Conservation (phyloP, 345 rosid species). For the Odontarrhena argentea region DNA sequence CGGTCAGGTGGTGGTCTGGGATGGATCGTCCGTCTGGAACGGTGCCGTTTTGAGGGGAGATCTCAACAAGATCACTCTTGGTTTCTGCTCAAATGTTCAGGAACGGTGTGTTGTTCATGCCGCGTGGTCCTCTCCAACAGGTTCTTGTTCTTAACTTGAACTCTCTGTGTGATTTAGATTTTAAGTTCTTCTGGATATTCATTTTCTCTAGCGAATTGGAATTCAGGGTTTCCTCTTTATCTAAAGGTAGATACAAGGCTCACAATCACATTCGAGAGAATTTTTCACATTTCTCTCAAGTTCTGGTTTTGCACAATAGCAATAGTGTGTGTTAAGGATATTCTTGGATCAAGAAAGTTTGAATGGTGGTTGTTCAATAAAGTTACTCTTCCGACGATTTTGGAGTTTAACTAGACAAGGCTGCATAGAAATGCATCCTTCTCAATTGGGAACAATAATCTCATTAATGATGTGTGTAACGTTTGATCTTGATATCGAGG, state of each 20-base stretch:
- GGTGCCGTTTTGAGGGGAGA: constrained; percentile 94
- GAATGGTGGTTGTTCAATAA: constrained; percentile 1
- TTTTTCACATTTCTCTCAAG: background rate
- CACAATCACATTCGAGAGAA: background rate
- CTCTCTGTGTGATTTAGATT: background rate
- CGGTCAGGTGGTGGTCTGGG: constrained; percentile 83
- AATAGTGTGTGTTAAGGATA: background rate
- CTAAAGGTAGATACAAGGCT: background rate
- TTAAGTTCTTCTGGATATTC: background rate
- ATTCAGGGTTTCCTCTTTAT: constrained; percentile 17
- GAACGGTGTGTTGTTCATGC: constrained; percentile 94
- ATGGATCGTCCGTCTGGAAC: constrained; percentile 92
- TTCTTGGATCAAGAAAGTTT: background rate
- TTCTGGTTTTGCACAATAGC: background rate
- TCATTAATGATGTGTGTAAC: background rate
- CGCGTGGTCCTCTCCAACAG: constrained; percentile 96
- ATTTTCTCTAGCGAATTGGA: background rate
- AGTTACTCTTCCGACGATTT: constrained; percentile 16
- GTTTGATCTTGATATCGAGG: constrained; percentile 4
- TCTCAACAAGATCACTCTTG: constrained; percentile 91
- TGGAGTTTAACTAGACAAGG: background rate
- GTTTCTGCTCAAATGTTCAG: constrained; percentile 91
- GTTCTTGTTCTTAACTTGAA: constrained; percentile 33
- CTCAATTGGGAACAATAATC: background rate
- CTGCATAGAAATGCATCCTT: background rate